These are phyloP conservation scores for Malus hybrid DNA, from an alignment of 331 rosid species.

Conservation along the genomic window DNA sequence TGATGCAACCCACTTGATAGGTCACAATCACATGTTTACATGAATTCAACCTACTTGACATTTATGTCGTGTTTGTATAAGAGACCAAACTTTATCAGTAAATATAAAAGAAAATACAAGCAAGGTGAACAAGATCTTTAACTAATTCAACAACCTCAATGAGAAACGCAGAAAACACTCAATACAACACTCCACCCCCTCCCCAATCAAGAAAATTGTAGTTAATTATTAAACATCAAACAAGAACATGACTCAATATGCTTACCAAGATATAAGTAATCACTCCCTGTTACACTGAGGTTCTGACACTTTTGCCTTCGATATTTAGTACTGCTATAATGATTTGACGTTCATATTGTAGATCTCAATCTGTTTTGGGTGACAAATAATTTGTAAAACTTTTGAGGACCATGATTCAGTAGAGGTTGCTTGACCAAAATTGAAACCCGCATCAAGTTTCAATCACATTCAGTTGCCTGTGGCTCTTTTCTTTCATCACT, in stretches of 20 bases:
- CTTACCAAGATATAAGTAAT: not conserved
- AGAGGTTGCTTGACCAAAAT: not conserved
- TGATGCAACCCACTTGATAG: not conserved
- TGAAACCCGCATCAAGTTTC: not conserved
- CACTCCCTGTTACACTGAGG: not conserved
- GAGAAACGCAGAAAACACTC: too few relatives aligned
- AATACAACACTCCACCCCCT: too few relatives aligned
- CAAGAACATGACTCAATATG: not conserved
- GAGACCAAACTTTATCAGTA: not conserved
- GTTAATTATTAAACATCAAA: not conserved
- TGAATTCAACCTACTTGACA: not conserved
- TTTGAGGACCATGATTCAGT: not conserved
- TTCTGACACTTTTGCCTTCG: not conserved
- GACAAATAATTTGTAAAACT: too few relatives aligned
- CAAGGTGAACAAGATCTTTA: not conserved
- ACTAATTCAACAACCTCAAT: not conserved
- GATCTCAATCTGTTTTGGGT: not conserved
- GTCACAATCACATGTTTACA: not conserved
- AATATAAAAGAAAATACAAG: not conserved
- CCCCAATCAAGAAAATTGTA: too few relatives aligned
- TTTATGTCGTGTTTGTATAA: not conserved
- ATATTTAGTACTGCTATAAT: not conserved
- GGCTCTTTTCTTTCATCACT: not conserved
- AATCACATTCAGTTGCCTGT: not conserved
- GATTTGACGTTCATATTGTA: not conserved